Conservation (phyloP, 331 rosid genomes). For the Erythrophleum ivorense region DNA sequence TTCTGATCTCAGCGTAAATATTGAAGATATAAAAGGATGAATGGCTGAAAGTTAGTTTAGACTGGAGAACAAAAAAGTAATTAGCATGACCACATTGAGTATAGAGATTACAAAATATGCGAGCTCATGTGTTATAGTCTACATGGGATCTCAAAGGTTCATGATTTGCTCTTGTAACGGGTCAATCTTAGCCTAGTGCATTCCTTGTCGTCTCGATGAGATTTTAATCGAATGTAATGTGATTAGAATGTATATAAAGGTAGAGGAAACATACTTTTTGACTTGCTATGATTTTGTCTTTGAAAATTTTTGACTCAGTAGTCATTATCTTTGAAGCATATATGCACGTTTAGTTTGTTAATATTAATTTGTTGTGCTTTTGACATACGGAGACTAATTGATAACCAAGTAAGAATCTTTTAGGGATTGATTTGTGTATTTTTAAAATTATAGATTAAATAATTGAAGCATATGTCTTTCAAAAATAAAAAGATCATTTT, state of each 20-base stretch:
- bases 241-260: not conserved
- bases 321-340: not conserved
- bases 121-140: not conserved
- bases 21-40: no score
- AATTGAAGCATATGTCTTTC: no score
- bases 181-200: not conserved
- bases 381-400: not conserved
- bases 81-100: no score
- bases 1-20: no score
- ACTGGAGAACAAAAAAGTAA: no score
- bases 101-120: no score
- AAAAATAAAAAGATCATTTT: no score
- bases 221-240: not conserved
- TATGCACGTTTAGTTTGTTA: not conserved
- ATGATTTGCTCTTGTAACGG: slow-evolving; percentile 4
- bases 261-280: not conserved
- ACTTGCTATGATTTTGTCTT: not conserved
- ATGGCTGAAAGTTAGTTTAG: no score
- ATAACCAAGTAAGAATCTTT: no score
- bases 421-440: no score
- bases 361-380: not conserved
- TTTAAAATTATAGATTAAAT: no score
- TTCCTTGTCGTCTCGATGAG: not conserved
- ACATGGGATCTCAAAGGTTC: slow-evolving; percentile 8
- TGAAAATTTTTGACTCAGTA: not conserved